Evolutionary conservation across 192 early-diverging fungal genomes (phyloP).

Genomic region (Rhizophagus clarus): DNA sequence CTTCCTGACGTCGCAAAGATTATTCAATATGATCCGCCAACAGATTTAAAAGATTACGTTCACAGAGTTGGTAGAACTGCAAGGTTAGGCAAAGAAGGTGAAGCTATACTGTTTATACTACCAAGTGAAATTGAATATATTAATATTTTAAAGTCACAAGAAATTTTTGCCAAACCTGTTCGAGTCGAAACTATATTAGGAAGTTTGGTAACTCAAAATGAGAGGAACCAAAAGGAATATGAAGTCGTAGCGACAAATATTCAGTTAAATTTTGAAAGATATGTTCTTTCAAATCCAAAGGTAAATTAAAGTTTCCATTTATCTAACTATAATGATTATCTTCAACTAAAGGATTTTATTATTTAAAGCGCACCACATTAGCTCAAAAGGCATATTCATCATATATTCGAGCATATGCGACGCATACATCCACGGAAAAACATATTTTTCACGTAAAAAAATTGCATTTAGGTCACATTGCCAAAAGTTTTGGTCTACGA

Average conservation of each 20-base stretch:
- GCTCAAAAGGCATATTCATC: conserved; percentile 87
- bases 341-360: not conserved
- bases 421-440: conserved; percentile 80
- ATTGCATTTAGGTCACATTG: conserved; percentile 95
- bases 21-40: conserved; percentile 95
- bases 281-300: conserved; percentile 60
- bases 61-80: conserved; percentile 98
- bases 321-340: not conserved
- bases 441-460: conserved; percentile 95
- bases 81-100: conserved; percentile 86
- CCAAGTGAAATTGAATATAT: conserved; percentile 87
- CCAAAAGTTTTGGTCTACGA: conserved; percentile 94
- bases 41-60: conserved; percentile 93
- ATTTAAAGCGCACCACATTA: conserved; percentile 53
- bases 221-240: conserved; percentile 49
- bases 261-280: conserved; percentile 69
- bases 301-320: conserved; percentile 44
- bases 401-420: conserved; percentile 91
- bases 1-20: conserved; percentile 89
- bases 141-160: conserved; percentile 64
- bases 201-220: conserved; percentile 51
- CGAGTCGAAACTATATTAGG: conserved; percentile 65
- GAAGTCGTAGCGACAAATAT: conserved; percentile 52
- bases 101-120: conserved; percentile 82
- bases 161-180: conserved; percentile 50